Evolutionary conservation across 2,329 filamentous ascomycete species (phyloP).

Genomic region (Colletotrichum tabaci): DNA sequence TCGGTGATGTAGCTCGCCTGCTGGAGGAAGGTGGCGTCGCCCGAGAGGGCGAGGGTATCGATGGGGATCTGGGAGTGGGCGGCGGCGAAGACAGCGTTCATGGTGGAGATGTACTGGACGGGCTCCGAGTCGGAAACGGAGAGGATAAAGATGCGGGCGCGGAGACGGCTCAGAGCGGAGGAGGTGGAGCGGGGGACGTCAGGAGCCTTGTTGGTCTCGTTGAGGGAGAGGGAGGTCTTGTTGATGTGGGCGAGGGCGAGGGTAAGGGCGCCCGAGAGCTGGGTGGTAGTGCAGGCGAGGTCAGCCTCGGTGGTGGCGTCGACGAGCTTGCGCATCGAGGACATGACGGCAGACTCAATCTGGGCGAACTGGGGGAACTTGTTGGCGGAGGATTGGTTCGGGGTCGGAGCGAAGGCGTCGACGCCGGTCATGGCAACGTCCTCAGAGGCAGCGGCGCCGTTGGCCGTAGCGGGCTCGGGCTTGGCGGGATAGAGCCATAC

Average conservation of each 20-base stretch:
- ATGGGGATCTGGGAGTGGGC: conserved; percentile 90
- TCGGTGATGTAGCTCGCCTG: conserved; percentile 81
- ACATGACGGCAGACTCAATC: conserved; percentile 85
- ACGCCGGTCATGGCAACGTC: conserved; percentile 73
- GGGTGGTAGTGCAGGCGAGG: conserved; percentile 83
- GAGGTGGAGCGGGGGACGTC: conserved; percentile 53
- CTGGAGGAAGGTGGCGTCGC: conserved; percentile 91
- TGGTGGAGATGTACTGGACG: conserved; percentile 96
- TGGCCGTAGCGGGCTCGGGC: conserved; percentile 45
- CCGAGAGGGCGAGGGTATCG: conserved; percentile 89
- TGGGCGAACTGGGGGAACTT: conserved; percentile 94
- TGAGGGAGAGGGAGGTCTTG: conserved; percentile 79
- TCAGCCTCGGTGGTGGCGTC: conserved; percentile 75
- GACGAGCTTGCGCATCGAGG: conserved; percentile 82
- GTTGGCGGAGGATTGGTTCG: conserved; percentile 72
- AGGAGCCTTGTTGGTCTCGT: conserved; percentile 66
- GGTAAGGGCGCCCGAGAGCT: conserved; percentile 91
- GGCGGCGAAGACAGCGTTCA: conserved; percentile 98
- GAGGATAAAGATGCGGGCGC: conserved; percentile 88
- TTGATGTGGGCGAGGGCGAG: conserved; percentile 93
- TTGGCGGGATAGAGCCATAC: conserved; percentile 87
- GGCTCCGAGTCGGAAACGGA: conserved; percentile 90
- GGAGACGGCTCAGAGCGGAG: conserved; percentile 66
- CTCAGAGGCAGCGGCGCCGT: conserved; percentile 54
- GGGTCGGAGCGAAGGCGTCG: conserved; percentile 52